Percentiles rank a stretch among this genome's conserved stretches.
These are phyloP conservation scores for Saraca asoca DNA, from an alignment of 331 rosid genomes.

Conservation along the genomic window DNA sequence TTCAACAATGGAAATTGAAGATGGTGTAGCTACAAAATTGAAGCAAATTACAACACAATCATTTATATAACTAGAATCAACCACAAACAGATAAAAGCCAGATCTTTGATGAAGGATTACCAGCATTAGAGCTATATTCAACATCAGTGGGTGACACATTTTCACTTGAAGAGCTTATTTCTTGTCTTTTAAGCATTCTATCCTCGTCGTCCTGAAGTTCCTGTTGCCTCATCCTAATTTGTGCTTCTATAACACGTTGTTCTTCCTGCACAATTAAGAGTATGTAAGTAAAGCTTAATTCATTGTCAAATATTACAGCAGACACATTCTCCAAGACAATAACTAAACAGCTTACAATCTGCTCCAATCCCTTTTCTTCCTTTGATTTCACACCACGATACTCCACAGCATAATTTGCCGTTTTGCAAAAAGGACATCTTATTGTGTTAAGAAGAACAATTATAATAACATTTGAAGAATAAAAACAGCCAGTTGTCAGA, in stretches of 20 bases:
- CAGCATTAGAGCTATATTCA: slow-evolving; percentile 65
- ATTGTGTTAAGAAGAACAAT: slow-evolving; percentile 59
- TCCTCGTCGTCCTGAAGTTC: slow-evolving; percentile 92
- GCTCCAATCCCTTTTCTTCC: slow-evolving; percentile 94
- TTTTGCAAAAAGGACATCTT: slow-evolving; percentile 97
- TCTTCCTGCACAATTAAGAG: slow-evolving; percentile 67
- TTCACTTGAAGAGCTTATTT: slow-evolving; percentile 52
- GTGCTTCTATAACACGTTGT: slow-evolving; percentile 98
- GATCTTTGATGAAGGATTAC: slow-evolving; percentile 43
- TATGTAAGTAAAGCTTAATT: slow-evolving; percentile 18
- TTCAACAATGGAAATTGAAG: slow-evolving; percentile 62
- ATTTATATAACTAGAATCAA: slow-evolving; percentile 12
- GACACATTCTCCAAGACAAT: background rate
- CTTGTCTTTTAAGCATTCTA: slow-evolving; percentile 77
- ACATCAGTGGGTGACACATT: slow-evolving; percentile 49
- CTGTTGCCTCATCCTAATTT: slow-evolving; percentile 89
- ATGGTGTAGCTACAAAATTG: slow-evolving; percentile 47
- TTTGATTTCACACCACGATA: slow-evolving; percentile 93
- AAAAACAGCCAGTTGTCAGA: slow-evolving; percentile 14
- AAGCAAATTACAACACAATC: slow-evolving; percentile 7
- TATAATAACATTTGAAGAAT: slow-evolving; percentile 17
- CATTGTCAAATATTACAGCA: slow-evolving; percentile 5
- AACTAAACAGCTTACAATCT: slow-evolving; percentile 60
- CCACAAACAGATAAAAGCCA: slow-evolving; percentile 23
- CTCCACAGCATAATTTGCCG: slow-evolving; percentile 89